Conservation (phyloP, 2,329 filamentous ascomycete genomes). For the Botrytis fabae region DNA sequence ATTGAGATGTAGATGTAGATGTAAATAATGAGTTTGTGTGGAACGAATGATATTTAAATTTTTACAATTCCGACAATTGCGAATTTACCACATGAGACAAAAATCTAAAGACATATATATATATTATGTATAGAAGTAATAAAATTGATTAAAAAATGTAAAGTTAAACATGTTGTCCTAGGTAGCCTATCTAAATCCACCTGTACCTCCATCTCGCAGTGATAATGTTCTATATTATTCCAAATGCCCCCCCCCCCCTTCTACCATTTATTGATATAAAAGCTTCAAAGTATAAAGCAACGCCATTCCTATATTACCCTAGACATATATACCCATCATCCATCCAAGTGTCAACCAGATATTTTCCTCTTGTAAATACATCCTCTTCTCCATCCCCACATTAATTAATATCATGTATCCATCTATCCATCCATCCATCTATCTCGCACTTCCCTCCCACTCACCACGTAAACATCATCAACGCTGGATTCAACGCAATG, state of each 20-base stretch:
- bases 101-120: not conserved
- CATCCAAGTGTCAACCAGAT: no score
- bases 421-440: no score
- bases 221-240: not conserved
- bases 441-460: no score
- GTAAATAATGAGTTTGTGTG: not conserved
- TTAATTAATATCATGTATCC: not conserved
- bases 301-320: slow-evolving; percentile 13
- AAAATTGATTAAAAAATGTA: not conserved
- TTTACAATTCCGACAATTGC: not conserved
- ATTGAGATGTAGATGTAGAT: not conserved
- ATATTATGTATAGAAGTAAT: not conserved
- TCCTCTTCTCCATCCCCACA: not conserved
- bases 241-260: not conserved
- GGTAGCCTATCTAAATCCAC: not conserved
- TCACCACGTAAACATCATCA: slow-evolving; percentile 78
- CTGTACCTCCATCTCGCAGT: not conserved
- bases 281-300: not conserved
- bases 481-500: slow-evolving; percentile 70
- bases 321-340: not conserved
- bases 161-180: not conserved
- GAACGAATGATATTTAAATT: not conserved
- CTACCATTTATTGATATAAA: not conserved
- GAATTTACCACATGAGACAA: not conserved
- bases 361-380: not conserved